These are phyloP conservation scores for Bruguiera parviflora DNA, from an alignment of 345 rosid genomes.

Conservation along the genomic window DNA sequence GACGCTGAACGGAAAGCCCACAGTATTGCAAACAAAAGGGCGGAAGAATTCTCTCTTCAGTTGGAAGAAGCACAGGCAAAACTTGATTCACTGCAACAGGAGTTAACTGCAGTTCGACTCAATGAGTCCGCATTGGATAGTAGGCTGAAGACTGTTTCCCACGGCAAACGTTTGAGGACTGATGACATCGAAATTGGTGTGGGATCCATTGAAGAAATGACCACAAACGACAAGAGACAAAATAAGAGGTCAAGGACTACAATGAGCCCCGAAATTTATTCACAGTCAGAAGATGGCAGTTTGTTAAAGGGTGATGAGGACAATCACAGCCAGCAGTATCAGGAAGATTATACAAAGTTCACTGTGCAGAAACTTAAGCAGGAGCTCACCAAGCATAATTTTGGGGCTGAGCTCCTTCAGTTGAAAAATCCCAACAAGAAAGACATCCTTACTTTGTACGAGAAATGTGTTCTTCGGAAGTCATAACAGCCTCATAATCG, in stretches of 20 bases:
- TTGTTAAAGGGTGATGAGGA: conserved; percentile 62
- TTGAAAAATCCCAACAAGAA: conserved; percentile 72
- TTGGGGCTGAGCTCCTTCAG: conserved; percentile 75
- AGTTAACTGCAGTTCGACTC: conserved; percentile 67
- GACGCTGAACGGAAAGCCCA: conserved; percentile 84
- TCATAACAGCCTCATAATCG: conserved; percentile 18
- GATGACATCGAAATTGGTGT: conserved; percentile 63
- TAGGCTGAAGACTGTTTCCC: conserved; percentile 72
- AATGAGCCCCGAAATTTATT: conserved; percentile 45
- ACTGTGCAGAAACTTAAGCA: conserved; percentile 76
- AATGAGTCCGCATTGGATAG: conserved; percentile 82
- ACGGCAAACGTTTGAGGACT: conserved; percentile 63
- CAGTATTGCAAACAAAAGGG: conserved; percentile 64
- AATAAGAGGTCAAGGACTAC: conserved; percentile 69
- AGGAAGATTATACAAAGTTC: conserved; percentile 74
- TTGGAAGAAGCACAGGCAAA: conserved; percentile 73
- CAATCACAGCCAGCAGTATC: conserved; percentile 54
- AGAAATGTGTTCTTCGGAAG: conserved; percentile 67
- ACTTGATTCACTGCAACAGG: conserved; percentile 80
- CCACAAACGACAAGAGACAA: conserved; percentile 44
- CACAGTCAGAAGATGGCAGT: conserved; percentile 64
- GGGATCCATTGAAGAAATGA: conserved; percentile 58
- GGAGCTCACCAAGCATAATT: conserved; percentile 80
- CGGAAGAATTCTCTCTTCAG: conserved; percentile 85
- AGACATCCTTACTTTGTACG: conserved; percentile 76